Evolutionary conservation across 2,329 filamentous ascomycete genomes (phyloP).

Genomic region (Fusarium ramigenum): DNA sequence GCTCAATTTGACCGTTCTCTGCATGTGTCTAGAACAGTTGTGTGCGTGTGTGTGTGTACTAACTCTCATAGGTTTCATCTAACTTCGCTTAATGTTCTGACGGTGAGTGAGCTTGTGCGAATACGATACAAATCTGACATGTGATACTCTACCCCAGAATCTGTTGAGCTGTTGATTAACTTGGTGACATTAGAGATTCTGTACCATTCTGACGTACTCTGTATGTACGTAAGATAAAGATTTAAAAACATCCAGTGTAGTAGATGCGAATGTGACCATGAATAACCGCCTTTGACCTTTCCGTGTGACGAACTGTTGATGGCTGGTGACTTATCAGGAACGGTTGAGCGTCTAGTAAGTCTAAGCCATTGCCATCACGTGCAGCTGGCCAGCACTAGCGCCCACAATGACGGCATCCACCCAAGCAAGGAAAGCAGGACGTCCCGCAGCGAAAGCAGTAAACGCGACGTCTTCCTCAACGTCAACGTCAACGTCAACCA

Average conservation of each 20-base stretch:
- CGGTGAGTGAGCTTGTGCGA: constrained; percentile 18
- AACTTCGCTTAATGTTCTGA: neutral
- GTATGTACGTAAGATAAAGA: neutral
- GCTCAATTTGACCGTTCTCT: neutral
- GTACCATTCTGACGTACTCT: neutral
- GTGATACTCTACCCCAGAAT: constrained; percentile 4
- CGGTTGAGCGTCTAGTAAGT: constrained; percentile 3
- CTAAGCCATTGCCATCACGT: constrained; percentile 33
- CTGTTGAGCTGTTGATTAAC: neutral
- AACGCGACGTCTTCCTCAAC: constrained; percentile 30
- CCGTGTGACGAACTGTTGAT: constrained; percentile 14
- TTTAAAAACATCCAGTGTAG: neutral
- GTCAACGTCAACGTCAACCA: constrained; percentile 38
- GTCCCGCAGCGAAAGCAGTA: constrained; percentile 28
- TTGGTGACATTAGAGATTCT: neutral
- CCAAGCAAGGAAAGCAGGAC: constrained; percentile 37
- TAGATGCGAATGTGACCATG: constrained; percentile 16
- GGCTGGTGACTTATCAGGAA: constrained; percentile 16
- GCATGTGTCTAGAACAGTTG: neutral
- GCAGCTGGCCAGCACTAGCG: constrained; percentile 34
- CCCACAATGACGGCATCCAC: constrained; percentile 44
- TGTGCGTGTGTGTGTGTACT: neutral
- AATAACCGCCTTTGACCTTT: neutral
- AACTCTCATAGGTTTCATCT: neutral
- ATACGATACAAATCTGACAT: constrained; percentile 8